phyloP scores from a whole-genome alignment of 2,329 filamentous ascomycete species.

The Xylaria sp. region DNA sequence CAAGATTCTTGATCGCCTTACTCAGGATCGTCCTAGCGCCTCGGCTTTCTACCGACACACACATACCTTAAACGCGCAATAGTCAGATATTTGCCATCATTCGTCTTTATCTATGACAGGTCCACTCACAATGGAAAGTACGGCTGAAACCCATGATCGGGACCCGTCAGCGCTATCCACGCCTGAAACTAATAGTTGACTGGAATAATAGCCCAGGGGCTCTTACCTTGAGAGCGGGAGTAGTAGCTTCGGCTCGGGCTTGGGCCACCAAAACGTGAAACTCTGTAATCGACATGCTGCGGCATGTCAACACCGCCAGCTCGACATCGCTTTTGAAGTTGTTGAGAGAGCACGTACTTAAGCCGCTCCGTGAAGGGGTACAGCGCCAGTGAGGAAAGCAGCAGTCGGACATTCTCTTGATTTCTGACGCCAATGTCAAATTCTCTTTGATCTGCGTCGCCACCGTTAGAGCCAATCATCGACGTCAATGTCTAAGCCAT shows the following conservation, averaged over 20 bases:
- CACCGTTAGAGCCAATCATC: conserved; percentile 20
- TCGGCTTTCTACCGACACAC: conserved; percentile 63
- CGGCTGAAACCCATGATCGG: conserved; percentile 45
- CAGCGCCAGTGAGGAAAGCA: conserved; percentile 58
- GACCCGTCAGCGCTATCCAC: conserved; percentile 13
- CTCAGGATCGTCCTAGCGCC: conserved; percentile 29
- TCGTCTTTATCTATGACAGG: background rate
- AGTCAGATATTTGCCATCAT: conserved; percentile 12
- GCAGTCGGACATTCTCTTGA: conserved; percentile 54
- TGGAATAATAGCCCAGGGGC: conserved; percentile 2
- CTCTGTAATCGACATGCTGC: conserved; percentile 60
- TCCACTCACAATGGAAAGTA: conserved; percentile 63
- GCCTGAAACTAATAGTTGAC: background rate
- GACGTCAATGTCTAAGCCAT: conserved; percentile 30
- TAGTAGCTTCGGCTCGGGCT: conserved; percentile 46
- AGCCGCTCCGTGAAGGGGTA: conserved; percentile 58
- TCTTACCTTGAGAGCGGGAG: conserved; percentile 59
- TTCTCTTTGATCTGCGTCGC: conserved; percentile 50
- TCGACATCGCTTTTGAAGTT: background rate
- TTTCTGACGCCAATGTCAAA: conserved; percentile 58
- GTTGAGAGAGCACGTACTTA: conserved; percentile 41
- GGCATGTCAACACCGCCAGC: conserved; percentile 12
- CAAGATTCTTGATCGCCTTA: conserved; percentile 18
- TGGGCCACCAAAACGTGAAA: conserved; percentile 60
- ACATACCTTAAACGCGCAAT: conserved; percentile 52